Evolutionary conservation across 2,329 filamentous ascomycete genomes (phyloP), one percentile per base, ranked within the genome.

Genomic region (Chaetomium sp.): DNA sequence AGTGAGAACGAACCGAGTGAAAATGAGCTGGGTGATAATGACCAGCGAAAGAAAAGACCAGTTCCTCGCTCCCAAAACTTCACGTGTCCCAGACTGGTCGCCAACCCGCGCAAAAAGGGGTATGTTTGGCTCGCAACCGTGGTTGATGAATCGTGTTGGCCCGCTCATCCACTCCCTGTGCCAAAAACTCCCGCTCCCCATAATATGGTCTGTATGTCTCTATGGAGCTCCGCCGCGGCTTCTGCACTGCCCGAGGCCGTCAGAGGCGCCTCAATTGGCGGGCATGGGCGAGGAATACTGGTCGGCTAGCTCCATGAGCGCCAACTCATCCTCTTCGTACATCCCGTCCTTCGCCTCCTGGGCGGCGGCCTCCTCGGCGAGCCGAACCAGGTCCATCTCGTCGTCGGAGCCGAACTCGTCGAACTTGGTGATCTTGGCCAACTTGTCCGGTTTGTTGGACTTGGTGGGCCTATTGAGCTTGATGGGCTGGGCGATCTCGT

Each of bases 121-220:
- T 72, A 92, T 83, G 72, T 93, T 94, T 0, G 91, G 91, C 4
- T 91, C 85, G 74, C 91, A 94, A 1, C 86, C 90, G 74, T 95
- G 91, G 71, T 95, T 95, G 74, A 94, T 90, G 75, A 94, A 95
- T 2, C 91, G 85, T 0, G 90, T 91, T 0, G 90, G 90, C 0
- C 90, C 90, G 0, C 91, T 90, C 80, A 89, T 87, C 74, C 90
- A 90, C 74, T 93, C 88, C 12, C 92, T 91, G 63, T 88, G 8
- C 25, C 50, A 19, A 33, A 21, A 54, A 54, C 27, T 29, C 16
- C 51, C 19, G 25, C 19, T 54, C n/a, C 29, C 27, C n/a, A n/a
- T n/a, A n/a, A n/a, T n/a, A 21, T 29, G n/a, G 35, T 16, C 38
- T 19, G 21, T 21, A 33, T 19, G 38, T 10, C 13, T 21, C n/a